Conservation (phyloP, 1,139 yeast species). For the Chernovozyma aurita region DNA sequence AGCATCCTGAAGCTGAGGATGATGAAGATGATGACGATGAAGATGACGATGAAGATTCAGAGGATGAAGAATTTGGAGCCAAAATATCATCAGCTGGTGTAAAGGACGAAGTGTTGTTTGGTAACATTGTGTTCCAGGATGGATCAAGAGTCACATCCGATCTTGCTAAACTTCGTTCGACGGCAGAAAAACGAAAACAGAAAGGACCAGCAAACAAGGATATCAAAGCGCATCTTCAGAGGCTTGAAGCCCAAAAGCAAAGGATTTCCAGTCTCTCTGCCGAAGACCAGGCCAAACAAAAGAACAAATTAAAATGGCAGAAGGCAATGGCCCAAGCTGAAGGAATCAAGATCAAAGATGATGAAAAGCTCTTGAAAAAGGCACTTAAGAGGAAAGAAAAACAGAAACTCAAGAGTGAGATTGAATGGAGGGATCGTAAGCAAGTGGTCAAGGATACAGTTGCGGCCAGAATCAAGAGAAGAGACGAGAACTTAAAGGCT, state of each 20-base stretch:
- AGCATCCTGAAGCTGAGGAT: no score
- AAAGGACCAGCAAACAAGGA: conserved; percentile 89
- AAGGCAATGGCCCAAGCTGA: conserved; percentile 81
- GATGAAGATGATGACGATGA: conserved; percentile 36
- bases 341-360: conserved; percentile 84
- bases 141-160: conserved; percentile 82
- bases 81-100: conserved; percentile 13
- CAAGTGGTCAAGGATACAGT: conserved; percentile 72
- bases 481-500: conserved; percentile 83
- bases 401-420: conserved; percentile 72
- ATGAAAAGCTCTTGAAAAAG: conserved; percentile 80
- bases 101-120: conserved; percentile 61
- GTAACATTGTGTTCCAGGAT: conserved; percentile 78
- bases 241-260: conserved; percentile 69
- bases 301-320: conserved; percentile 82
- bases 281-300: conserved; percentile 56
- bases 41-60: conserved; percentile 20
- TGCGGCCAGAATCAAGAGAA: conserved; percentile 71
- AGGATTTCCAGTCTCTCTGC: conserved; percentile 58
- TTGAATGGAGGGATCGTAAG: conserved; percentile 85
- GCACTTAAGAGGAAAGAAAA: conserved; percentile 81
- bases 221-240: conserved; percentile 73
- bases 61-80: conserved; percentile 7
- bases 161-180: conserved; percentile 51
- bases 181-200: conserved; percentile 48